These are phyloP conservation scores for Botrytis hyacinthi DNA, from an alignment of 2,329 filamentous ascomycete species.

Conservation along the genomic window DNA sequence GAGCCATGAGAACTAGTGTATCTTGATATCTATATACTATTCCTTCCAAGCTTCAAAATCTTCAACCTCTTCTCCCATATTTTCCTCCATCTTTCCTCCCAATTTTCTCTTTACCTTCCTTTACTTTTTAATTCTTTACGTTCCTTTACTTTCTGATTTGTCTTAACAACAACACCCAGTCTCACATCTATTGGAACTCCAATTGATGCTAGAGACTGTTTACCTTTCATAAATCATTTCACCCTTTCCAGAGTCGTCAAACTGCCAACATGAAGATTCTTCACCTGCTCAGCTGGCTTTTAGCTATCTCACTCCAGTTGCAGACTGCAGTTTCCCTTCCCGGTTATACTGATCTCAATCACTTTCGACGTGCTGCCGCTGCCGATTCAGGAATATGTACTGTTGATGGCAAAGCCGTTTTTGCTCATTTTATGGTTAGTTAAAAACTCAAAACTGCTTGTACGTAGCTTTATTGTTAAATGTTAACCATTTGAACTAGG, in stretches of 20 bases:
- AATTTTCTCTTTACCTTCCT: neutral
- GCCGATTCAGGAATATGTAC: neutral
- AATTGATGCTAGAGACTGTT: neutral
- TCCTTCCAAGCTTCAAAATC: neutral
- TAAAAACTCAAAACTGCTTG: neutral
- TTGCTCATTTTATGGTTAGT: constrained; percentile 13
- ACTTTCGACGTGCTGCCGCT: neutral
- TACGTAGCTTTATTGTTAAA: neutral
- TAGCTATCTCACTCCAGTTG: neutral
- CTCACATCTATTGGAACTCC: neutral
- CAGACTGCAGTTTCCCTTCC: neutral
- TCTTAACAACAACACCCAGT: neutral
- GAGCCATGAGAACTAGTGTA: neutral
- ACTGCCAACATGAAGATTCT: neutral
- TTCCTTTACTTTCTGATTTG: neutral
- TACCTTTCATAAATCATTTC: neutral
- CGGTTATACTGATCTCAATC: neutral
- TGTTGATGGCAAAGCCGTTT: neutral
- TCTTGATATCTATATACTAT: neutral
- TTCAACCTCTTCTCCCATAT: too few species aligned
- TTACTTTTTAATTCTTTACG: neutral
- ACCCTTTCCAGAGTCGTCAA: neutral
- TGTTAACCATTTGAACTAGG: neutral
- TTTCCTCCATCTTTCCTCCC: neutral
- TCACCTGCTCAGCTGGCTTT: neutral